Percentiles rank a stretch among this genome's conserved stretches.
These are phyloP conservation scores for Clarireedia sp. DNA, from an alignment of 2,329 filamentous ascomycete genomes.

Conservation along the genomic window DNA sequence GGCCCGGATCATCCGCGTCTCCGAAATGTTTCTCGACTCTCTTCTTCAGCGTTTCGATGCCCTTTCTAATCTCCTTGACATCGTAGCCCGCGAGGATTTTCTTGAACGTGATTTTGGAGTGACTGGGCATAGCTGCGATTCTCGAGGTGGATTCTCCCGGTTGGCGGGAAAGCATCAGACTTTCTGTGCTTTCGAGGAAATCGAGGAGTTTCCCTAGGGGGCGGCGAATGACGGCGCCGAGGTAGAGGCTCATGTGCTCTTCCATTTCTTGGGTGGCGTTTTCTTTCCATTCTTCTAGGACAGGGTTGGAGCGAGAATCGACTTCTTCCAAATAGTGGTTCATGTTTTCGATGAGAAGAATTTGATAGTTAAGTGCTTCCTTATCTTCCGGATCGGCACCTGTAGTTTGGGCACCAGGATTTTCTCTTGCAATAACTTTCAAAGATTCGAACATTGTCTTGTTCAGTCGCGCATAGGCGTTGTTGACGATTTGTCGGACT, in stretches of 20 bases:
- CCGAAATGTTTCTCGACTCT: constrained; percentile 97
- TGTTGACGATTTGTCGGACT: constrained; percentile 71
- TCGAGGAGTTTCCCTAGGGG: constrained; percentile 87
- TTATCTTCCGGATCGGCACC: constrained; percentile 74
- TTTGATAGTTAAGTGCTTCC: constrained; percentile 93
- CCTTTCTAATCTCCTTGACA: constrained; percentile 75
- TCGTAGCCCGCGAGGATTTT: constrained; percentile 79
- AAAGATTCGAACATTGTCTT: constrained; percentile 96
- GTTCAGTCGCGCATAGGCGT: constrained; percentile 81
- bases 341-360: constrained; percentile 97
- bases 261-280: constrained; percentile 70
- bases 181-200: constrained; percentile 83
- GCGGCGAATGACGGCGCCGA: constrained; percentile 78
- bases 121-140: constrained; percentile 74
- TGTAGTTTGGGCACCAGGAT: constrained; percentile 40
- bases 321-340: constrained; percentile 94
- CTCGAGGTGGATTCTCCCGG: constrained; percentile 50
- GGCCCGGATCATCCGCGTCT: constrained; percentile 66
- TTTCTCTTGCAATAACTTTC: constrained; percentile 81
- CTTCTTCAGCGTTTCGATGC: constrained; percentile 83
- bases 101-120: constrained; percentile 75
- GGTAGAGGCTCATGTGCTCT: constrained; percentile 82
- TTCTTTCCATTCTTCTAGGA: constrained; percentile 76
- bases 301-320: constrained; percentile 62
- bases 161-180: constrained; percentile 50